Conservation (phyloP, 768 basidiomycete species). For the Mrakia blollopis region DNA sequence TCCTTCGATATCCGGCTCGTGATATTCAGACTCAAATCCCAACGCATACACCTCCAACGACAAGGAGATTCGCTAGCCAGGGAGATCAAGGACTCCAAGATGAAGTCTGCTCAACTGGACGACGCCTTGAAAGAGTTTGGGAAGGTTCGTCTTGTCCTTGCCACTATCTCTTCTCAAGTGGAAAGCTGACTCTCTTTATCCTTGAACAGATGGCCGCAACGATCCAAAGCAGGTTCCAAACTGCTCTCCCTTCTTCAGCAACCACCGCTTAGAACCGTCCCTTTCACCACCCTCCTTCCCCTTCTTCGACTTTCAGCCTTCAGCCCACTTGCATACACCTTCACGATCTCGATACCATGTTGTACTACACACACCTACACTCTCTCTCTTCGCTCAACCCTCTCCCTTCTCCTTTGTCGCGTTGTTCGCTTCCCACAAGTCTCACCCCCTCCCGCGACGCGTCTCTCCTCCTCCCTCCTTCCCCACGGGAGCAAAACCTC, state of each 20-base stretch:
- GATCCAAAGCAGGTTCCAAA: slow-evolving; percentile 10
- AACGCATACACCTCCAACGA: neutral
- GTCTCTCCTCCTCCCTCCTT: too few relatives aligned
- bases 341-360: slow-evolving; percentile 1
- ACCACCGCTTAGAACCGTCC: neutral
- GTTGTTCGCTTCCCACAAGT: too few relatives aligned
- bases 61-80: neutral
- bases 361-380: too few relatives aligned
- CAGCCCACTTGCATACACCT: neutral
- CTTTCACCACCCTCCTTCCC: neutral
- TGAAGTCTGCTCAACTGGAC: neutral
- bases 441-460: too few relatives aligned
- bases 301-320: neutral
- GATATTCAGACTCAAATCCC: neutral
- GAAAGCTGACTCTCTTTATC: neutral
- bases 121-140: neutral
- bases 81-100: neutral
- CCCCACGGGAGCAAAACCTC: too few relatives aligned
- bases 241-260: neutral
- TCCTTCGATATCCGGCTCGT: neutral
- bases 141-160: neutral
- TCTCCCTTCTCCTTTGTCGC: too few relatives aligned
- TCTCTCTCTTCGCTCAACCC: neutral
- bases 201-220: neutral
- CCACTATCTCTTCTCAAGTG: neutral